phyloP scores from a whole-genome alignment of 441 rosid genomes.

The Corymbia citriodora region DNA sequence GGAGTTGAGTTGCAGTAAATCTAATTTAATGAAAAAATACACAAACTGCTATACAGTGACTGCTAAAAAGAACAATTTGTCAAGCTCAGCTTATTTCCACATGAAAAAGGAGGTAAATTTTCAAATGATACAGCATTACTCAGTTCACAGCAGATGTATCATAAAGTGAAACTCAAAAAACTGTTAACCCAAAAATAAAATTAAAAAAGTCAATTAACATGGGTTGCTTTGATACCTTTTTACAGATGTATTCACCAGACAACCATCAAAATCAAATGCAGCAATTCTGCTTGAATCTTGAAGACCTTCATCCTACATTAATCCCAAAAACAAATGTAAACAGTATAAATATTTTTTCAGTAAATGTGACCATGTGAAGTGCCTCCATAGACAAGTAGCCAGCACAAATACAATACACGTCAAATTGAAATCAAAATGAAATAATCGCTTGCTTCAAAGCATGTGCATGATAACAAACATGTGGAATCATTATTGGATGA shows the following conservation, averaged over 20 bases:
- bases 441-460: neutral
- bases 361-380: neutral
- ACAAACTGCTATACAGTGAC: neutral
- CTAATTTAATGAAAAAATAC: neutral
- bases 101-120: neutral
- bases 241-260: conserved; percentile 82
- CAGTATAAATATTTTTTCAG: neutral
- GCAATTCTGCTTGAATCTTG: conserved; percentile 77
- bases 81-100: neutral
- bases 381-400: neutral
- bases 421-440: neutral
- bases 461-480: neutral
- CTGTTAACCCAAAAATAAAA: neutral
- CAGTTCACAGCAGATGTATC: neutral
- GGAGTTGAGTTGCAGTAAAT: conserved; percentile 17
- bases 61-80: neutral
- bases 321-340: neutral
- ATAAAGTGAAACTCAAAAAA: neutral
- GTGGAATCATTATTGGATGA: neutral
- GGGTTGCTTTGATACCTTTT: conserved; percentile 36
- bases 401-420: neutral
- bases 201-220: neutral
- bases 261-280: conserved; percentile 96
- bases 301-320: conserved; percentile 71
- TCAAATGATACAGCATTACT: neutral